Conservation (phyloP, 257 asterid genomes). For the Plantago ovata region DNA sequence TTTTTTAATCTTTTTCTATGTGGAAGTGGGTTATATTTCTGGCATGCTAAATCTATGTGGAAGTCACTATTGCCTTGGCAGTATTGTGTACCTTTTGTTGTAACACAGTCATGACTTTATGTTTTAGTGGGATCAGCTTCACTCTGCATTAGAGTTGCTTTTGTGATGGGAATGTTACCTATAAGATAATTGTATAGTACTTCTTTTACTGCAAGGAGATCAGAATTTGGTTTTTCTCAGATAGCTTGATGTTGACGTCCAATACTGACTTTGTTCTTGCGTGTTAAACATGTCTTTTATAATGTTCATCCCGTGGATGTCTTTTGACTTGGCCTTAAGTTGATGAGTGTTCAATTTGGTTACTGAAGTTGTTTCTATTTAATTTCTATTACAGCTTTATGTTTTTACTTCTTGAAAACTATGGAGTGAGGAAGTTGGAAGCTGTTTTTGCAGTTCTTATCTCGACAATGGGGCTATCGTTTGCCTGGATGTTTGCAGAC, state of each 20-base stretch:
- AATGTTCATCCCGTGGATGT: conserved; percentile 12
- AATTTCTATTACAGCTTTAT: conserved; percentile 61
- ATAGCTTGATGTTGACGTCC: not conserved
- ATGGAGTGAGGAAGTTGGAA: conserved; percentile 98
- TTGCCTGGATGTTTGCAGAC: conserved; percentile 99
- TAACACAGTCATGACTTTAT: too few relatives aligned
- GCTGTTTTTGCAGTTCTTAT: conserved; percentile 95
- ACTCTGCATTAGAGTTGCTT: conserved; percentile 18
- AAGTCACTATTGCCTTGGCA: conserved; percentile 22
- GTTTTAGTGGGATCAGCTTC: conserved; percentile 23
- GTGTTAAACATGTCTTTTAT: too few relatives aligned
- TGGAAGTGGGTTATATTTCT: conserved; percentile 7
- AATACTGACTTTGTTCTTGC: conserved; percentile 3
- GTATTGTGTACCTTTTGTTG: too few relatives aligned
- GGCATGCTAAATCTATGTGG: conserved; percentile 21
- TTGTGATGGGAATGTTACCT: conserved; percentile 10
- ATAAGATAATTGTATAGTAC: conserved; percentile 11
- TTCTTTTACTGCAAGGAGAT: conserved; percentile 1
- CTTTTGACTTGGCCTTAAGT: conserved; percentile 19
- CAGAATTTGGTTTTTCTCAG: conserved; percentile 12
- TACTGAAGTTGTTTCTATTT: conserved; percentile 20
- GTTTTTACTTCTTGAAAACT: conserved; percentile 93
- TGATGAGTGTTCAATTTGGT: conserved; percentile 23
- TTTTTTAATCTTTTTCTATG: conserved; percentile 3
- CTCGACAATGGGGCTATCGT: conserved; percentile 82